phyloP scores from a whole-genome alignment of 2,329 filamentous ascomycete genomes.

The Hymenoscyphus scutula region DNA sequence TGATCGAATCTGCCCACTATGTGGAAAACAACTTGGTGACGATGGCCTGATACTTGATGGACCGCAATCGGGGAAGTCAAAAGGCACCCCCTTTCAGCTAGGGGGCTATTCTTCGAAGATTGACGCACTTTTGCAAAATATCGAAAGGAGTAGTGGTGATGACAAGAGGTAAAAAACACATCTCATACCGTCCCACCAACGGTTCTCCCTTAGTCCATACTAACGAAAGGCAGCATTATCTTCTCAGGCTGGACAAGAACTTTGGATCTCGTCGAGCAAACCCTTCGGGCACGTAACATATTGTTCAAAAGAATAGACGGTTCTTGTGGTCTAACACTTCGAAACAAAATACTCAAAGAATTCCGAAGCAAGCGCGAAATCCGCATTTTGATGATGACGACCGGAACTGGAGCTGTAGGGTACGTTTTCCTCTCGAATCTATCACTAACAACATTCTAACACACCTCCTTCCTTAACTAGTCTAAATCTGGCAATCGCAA shows the following conservation, averaged over 20 bases:
- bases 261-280: constrained; percentile 33
- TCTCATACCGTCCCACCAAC: background rate
- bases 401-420: constrained; percentile 23
- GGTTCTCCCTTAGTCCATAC: constrained; percentile 31
- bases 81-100: background rate
- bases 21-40: background rate
- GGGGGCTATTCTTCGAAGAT: background rate
- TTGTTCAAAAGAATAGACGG: background rate
- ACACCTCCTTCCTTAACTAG: background rate
- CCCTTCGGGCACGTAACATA: constrained; percentile 27
- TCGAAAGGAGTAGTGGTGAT: background rate
- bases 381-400: constrained; percentile 46
- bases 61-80: background rate
- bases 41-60: background rate
- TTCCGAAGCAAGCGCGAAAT: constrained; percentile 13
- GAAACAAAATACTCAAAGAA: background rate
- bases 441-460: too few species aligned
- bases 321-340: background rate
- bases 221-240: constrained; percentile 41
- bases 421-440: constrained; percentile 8
- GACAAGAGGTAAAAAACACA: background rate
- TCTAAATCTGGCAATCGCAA: constrained; percentile 28
- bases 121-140: background rate
- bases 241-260: constrained; percentile 23
- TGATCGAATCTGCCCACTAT: background rate